A percentile compares a stretch with the other conserved stretches of the same genome.
phyloP scores from a whole-genome alignment of 1,139 yeast genomes.

The Suhomyces yuchorum region DNA sequence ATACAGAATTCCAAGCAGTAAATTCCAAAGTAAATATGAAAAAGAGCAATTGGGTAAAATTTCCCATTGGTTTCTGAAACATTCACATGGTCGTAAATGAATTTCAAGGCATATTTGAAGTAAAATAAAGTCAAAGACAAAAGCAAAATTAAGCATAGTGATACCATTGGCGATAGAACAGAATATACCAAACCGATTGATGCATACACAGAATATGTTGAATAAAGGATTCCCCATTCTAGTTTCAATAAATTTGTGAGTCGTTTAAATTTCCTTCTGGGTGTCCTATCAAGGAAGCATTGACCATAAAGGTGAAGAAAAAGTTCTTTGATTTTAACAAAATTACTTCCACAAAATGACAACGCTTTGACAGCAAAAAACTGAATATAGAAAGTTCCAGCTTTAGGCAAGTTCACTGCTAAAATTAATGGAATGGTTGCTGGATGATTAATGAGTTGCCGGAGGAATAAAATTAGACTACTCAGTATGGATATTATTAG shows the following conservation, averaged over 20 bases:
- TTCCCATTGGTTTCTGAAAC: conserved; percentile 68
- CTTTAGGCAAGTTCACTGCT: conserved; percentile 76
- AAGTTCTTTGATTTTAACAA: conserved; percentile 57
- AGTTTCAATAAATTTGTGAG: conserved; percentile 46
- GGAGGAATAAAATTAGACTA: conserved; percentile 68
- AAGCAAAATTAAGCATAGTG: conserved; percentile 61
- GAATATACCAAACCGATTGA: conserved; percentile 77
- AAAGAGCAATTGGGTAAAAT: conserved; percentile 70
- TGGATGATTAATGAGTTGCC: conserved; percentile 69
- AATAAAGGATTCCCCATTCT: conserved; percentile 79
- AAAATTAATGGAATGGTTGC: conserved; percentile 68
- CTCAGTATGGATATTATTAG: conserved; percentile 84
- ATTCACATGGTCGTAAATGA: conserved; percentile 51
- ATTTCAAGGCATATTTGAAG: conserved; percentile 67
- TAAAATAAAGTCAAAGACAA: conserved; percentile 60
- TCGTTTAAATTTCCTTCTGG: conserved; percentile 56
- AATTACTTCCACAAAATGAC: conserved; percentile 68
- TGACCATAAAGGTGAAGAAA: conserved; percentile 37
- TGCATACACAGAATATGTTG: conserved; percentile 73
- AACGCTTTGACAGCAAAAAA: conserved; percentile 72
- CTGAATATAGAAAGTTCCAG: conserved; percentile 80
- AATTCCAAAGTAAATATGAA: conserved; percentile 76
- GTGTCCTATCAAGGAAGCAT: conserved; percentile 53
- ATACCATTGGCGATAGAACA: conserved; percentile 75
- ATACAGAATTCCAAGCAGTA: conserved; percentile 79